Evolutionary conservation across 257 asterid genomes (phyloP), one percentile per base, ranked within the genome.

Genomic region (Forsythia suspensa): DNA sequence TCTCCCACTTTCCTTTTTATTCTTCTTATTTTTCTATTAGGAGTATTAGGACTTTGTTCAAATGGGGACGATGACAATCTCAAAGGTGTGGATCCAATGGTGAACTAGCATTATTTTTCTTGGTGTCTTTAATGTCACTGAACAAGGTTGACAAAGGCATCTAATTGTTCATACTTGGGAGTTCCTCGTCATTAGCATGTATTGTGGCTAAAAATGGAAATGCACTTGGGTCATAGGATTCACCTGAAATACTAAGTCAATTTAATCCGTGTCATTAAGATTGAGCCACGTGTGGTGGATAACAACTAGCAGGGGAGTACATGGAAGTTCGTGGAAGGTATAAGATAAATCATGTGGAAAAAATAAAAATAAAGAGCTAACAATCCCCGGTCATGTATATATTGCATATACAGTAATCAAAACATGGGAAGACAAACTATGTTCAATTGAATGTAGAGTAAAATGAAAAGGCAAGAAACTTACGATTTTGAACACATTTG

Each of bases 401-500:
- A 65, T 2, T 59, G 71, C 71, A 7, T 38, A 40, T 68, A 48
- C 72, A 43, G 21, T 48, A 75, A 77, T 38, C 10, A n/a, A 61
- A 15, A 20, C 34, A 71, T 38, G 57, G 18, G 55, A 52, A 3
- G 42, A 21, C 46, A 66, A 63, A 36, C 39, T 70, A 70, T 51
- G 48, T 73, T 43, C 20, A 43, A 70, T 0, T 21, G 46, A 66
- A 65, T 24, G 63, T 40, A 71, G 8, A 80, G 63, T 65, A 37
- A 48, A 43, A 66, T 18, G 41, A 4, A 71, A 78, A 78, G 40
- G 75, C 81, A 61, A 55, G 18, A 67, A 79, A 77, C 99, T 84
- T 89, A 96, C 99, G 75, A 96, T 86, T 83, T 87, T 94, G 86
- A 96, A 96, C 74, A 96, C 95, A 90, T 96, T 96, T 74, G 99